Evolutionary conservation across 768 basidiomycete genomes (phyloP).

Genomic region (Termitomyces sp.): DNA sequence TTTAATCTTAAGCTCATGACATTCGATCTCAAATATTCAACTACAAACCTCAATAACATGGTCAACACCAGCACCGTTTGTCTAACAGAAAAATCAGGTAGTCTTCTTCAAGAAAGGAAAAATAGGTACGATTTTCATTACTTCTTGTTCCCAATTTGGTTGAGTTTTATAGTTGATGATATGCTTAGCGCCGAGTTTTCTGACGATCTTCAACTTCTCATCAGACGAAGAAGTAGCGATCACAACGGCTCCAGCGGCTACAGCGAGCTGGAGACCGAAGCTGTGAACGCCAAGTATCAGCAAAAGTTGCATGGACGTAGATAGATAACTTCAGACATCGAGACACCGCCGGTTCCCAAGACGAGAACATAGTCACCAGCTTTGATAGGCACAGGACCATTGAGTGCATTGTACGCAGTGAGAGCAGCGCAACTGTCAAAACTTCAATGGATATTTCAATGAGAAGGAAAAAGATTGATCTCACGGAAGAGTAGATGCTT

Average conservation of each 20-base stretch:
- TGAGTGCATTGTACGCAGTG: slow-evolving; percentile 59
- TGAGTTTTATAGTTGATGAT: slow-evolving; percentile 58
- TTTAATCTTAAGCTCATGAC: too few relatives aligned
- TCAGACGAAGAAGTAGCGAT: slow-evolving; percentile 67
- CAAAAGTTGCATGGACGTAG: not conserved
- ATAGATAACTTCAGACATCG: slow-evolving; percentile 29
- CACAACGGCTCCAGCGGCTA: slow-evolving; percentile 56
- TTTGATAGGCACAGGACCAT: slow-evolving; percentile 44
- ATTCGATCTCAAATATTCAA: not conserved
- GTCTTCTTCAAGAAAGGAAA: not conserved
- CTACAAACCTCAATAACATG: slow-evolving; percentile 32
- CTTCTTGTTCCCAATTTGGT: slow-evolving; percentile 55
- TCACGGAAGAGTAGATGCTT: slow-evolving; percentile 61
- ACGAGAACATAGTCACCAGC: slow-evolving; percentile 56
- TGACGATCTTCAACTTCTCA: slow-evolving; percentile 49
- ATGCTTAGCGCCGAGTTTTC: slow-evolving; percentile 46
- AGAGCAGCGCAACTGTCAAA: slow-evolving; percentile 46
- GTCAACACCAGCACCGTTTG: slow-evolving; percentile 32
- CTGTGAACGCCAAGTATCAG: slow-evolving; percentile 18
- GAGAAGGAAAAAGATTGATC: not conserved
- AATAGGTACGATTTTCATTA: slow-evolving; percentile 32
- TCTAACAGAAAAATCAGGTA: slow-evolving; percentile 21
- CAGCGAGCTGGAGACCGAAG: slow-evolving; percentile 56
- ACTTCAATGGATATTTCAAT: not conserved
- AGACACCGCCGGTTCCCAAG: slow-evolving; percentile 53